Base-by-base conservation (phyloP, 2,329 filamentous ascomycete genomes). In the Epichloe brachyelytri region DNA sequence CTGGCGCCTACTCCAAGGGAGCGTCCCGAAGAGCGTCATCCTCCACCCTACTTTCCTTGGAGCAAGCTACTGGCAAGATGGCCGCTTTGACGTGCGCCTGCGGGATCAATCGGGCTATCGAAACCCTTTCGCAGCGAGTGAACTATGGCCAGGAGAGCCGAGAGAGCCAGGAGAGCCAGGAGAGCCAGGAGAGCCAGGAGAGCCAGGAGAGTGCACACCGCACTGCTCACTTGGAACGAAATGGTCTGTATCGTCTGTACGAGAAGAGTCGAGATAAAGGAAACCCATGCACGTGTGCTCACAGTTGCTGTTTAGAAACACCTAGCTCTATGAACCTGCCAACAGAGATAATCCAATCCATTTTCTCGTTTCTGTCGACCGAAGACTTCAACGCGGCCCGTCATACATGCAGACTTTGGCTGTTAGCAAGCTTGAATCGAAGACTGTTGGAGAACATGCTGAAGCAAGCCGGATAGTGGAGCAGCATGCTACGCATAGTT, bases 371-470 rank as follows among this genome's bases (percentile, higher is more conserved):
- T 7, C 61, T 72, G 5, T 44, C 54, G 4, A 69, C 68, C 0
- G 44, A 51, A 10, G 68, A 72, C 56, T 85, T 83, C 60, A 76
- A 85, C 57, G 70, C 77, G 50, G 79, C 80, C 15, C 72, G 81
- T 17, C 75, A 78, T 54, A 74, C 74, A 17, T 85, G 80, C 58
- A 73, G 74, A 44, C 63, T 65, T 37, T 85, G 79, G 82, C 79
- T 82, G 67, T 63, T 72, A 38, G 73, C 72, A 20, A 77, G 79
- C 47, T 61, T 84, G n/a, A 67, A 80, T 47, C 63, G 64, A 41
- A 63, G 58, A 2, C 56, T 85, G 2, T 65, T 84, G 11, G 62
- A 65, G 26, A 58, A 58, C 2, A 81, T 82, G 76, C 59, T 83
- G 43, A 71, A 69, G 56, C 67, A 74, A 52, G 76, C 75, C 38